Percentiles rank a stretch among this genome's conserved stretches.
phyloP scores from a whole-genome alignment of 1,139 yeast genomes.

The Hansenula sp. region DNA sequence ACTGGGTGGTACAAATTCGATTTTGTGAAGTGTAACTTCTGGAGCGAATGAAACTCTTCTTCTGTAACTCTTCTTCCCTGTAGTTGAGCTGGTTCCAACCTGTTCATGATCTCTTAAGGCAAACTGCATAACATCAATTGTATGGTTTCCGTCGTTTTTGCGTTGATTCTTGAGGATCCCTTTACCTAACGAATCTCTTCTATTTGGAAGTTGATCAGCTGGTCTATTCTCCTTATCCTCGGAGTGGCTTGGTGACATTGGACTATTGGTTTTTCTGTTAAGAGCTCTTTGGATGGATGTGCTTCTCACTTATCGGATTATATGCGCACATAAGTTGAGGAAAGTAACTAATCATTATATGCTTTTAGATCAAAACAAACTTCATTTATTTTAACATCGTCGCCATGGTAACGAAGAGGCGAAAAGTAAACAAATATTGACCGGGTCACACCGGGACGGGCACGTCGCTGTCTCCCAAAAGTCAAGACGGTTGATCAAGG shows the following conservation, averaged over 20 bases:
- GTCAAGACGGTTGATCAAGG: too few species aligned
- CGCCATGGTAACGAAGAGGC: background rate
- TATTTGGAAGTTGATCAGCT: slow-evolving; percentile 6
- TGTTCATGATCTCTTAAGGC: slow-evolving; percentile 16
- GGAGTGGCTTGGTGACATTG: background rate
- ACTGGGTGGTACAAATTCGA: slow-evolving; percentile 42
- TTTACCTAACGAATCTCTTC: slow-evolving; percentile 33
- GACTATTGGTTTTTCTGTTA: too few species aligned
- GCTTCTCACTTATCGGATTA: too few species aligned
- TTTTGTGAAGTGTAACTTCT: slow-evolving; percentile 68
- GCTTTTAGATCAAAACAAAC: slow-evolving; percentile 1
- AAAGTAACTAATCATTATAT: too few species aligned
- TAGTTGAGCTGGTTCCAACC: slow-evolving; percentile 4
- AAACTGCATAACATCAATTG: slow-evolving; percentile 25
- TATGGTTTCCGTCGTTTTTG: slow-evolving; percentile 23
- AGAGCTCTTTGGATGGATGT: too few species aligned
- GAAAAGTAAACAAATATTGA: background rate
- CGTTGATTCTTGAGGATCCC: slow-evolving; percentile 31
- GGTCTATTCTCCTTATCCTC: slow-evolving; percentile 12
- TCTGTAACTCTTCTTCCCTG: slow-evolving; percentile 18
- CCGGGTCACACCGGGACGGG: background rate
- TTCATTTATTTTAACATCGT: background rate
- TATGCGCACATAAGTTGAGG: background rate
- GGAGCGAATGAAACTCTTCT: slow-evolving; percentile 75
- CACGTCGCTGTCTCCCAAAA: too few species aligned